Conservation (phyloP, 495 filamentous ascomycete species). For the Cercophora sp. region DNA sequence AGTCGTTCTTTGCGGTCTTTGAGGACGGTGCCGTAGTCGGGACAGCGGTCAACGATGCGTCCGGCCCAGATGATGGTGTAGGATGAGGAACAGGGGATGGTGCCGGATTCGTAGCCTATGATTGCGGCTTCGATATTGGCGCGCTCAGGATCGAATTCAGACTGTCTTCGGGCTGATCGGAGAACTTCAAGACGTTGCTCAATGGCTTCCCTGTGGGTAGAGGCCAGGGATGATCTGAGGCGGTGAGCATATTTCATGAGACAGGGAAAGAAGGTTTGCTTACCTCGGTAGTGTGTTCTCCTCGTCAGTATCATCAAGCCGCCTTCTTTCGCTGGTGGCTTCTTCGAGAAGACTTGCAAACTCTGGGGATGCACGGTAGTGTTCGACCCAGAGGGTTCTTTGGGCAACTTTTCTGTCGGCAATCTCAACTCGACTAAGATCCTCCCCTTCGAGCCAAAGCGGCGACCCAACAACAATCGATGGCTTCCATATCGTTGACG, state of each 20-base stretch:
- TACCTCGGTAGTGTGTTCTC: slow-evolving; percentile 39
- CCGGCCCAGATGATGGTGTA: slow-evolving; percentile 46
- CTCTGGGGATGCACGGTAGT: slow-evolving; percentile 23
- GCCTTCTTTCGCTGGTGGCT: slow-evolving; percentile 27
- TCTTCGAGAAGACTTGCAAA: slow-evolving; percentile 30
- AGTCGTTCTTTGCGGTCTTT: slow-evolving; percentile 36
- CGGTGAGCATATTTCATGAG: too few species aligned
- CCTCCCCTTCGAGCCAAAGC: slow-evolving; percentile 31
- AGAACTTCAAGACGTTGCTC: slow-evolving; percentile 30
- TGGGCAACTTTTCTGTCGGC: slow-evolving; percentile 39
- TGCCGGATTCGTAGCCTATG: slow-evolving; percentile 37
- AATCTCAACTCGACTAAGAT: slow-evolving; percentile 35
- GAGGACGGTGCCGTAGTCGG: slow-evolving; percentile 34
- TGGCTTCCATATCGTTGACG: slow-evolving; percentile 24
- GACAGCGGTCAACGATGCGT: slow-evolving; percentile 40
- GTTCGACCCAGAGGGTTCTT: slow-evolving; percentile 26
- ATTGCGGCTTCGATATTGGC: slow-evolving; percentile 43
- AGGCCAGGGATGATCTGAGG: slow-evolving; percentile 22
- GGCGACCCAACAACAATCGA: slow-evolving; percentile 20
- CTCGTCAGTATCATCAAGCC: slow-evolving; percentile 35
- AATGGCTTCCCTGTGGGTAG: slow-evolving; percentile 24
- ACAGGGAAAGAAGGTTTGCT: too few species aligned
- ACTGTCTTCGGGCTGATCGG: slow-evolving; percentile 25
- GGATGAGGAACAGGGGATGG: slow-evolving; percentile 34
- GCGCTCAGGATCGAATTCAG: slow-evolving; percentile 36